These are phyloP conservation scores for Sporothrix sp. DNA, from an alignment of 2,329 filamentous ascomycete species.

Conservation along the genomic window DNA sequence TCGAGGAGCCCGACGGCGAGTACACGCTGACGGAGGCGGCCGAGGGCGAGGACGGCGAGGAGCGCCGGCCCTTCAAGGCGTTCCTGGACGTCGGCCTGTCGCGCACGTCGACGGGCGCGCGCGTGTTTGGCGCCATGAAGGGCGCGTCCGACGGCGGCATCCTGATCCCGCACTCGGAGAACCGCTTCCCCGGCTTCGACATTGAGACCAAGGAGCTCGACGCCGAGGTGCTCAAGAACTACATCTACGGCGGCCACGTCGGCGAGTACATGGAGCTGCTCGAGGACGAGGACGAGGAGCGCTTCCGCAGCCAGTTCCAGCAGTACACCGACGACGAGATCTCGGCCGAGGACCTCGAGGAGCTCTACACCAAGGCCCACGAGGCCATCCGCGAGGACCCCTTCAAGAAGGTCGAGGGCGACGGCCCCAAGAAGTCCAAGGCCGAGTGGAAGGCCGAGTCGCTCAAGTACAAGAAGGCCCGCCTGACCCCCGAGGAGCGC, in stretches of 20 bases:
- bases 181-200: conserved; percentile 98
- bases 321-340: conserved; percentile 96
- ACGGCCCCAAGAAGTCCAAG: conserved; percentile 86
- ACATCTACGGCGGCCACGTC: conserved; percentile 97
- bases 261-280: conserved; percentile 99
- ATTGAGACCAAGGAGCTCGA: conserved; percentile 97
- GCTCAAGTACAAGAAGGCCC: conserved; percentile 71
- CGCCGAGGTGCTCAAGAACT: conserved; percentile 92
- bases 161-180: conserved; percentile 95
- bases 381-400: conserved; percentile 95
- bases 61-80: conserved; percentile 97
- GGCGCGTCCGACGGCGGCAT: conserved; percentile 97
- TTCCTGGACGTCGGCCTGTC: conserved; percentile 96
- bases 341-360: conserved; percentile 94
- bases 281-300: conserved; percentile 99
- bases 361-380: conserved; percentile 91
- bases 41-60: conserved; percentile 76
- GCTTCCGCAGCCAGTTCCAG: conserved; percentile 96
- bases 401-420: conserved; percentile 78
- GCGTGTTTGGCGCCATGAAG: conserved; percentile 99
- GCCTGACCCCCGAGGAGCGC: conserved; percentile 79
- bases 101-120: conserved; percentile 95
- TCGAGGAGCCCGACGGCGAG: conserved; percentile 95
- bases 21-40: conserved; percentile 90
- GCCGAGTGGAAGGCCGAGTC: conserved; percentile 94